phyloP scores from a whole-genome alignment of 371 early-diverging fungal genomes.

The Phascolomyces articulosus region DNA sequence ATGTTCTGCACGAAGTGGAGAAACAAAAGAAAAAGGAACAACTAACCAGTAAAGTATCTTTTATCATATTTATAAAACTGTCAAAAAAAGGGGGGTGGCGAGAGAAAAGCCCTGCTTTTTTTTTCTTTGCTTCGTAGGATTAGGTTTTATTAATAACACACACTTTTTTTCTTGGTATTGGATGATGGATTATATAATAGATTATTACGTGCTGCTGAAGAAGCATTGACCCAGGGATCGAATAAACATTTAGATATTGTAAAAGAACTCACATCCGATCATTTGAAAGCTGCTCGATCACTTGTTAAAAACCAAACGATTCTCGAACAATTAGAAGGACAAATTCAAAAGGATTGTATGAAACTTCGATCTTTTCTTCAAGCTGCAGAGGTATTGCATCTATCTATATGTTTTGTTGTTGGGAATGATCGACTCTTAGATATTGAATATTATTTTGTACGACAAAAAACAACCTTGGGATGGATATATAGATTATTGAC shows the following conservation, averaged over 20 bases:
- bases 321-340: constrained; percentile 49
- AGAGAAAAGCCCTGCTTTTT: background rate
- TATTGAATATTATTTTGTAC: too few species aligned
- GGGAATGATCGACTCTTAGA: too few species aligned
- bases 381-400: constrained; percentile 80
- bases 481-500: constrained; percentile 76
- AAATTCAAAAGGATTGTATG: constrained; percentile 77
- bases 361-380: constrained; percentile 83
- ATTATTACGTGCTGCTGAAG: constrained; percentile 71
- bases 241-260: constrained; percentile 76
- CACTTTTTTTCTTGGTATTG: too few species aligned
- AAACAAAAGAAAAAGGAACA: constrained; percentile 79
- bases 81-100: background rate
- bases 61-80: constrained; percentile 4
- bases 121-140: too few species aligned
- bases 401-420: background rate
- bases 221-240: constrained; percentile 66
- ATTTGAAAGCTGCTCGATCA: constrained; percentile 73
- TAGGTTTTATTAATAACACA: too few species aligned
- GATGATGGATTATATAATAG: too few species aligned
- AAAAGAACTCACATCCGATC: constrained; percentile 82
- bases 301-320: constrained; percentile 58
- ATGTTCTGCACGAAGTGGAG: constrained; percentile 83
- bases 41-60: constrained; percentile 58
- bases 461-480: background rate